Evolutionary conservation across 2,329 filamentous ascomycete species (phyloP).

Genomic region (Sordariomycetes sp.): DNA sequence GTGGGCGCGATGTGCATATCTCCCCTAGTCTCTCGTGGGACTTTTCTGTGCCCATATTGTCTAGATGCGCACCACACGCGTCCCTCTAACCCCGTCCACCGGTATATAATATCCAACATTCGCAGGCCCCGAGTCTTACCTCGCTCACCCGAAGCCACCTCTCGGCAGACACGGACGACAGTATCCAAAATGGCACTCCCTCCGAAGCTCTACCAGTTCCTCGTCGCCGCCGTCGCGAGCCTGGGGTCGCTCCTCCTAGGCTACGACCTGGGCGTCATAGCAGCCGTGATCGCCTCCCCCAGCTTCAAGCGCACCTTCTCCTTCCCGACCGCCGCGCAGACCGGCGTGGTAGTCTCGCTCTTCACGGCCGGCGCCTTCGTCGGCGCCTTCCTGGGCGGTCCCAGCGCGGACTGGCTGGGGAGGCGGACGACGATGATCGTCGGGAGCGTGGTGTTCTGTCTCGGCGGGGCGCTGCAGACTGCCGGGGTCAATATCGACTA

Average conservation of each 20-base stretch:
- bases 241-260: slow-evolving; percentile 43
- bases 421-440: slow-evolving; percentile 61
- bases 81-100: too few relatives aligned
- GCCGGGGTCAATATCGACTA: slow-evolving; percentile 47
- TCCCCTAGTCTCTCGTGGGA: too few relatives aligned
- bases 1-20: too few relatives aligned
- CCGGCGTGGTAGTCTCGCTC: slow-evolving; percentile 62
- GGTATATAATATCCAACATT: too few relatives aligned
- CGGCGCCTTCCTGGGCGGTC: slow-evolving; percentile 54
- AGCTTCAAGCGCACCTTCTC: slow-evolving; percentile 9
- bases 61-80: too few relatives aligned
- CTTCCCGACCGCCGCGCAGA: slow-evolving; percentile 13
- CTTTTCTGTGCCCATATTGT: too few relatives aligned
- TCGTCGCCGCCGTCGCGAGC: slow-evolving; percentile 43
- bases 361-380: slow-evolving; percentile 72
- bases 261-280: slow-evolving; percentile 44
- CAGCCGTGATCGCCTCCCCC: slow-evolving; percentile 37
- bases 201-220: slow-evolving; percentile 6
- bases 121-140: too few relatives aligned
- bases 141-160: too few relatives aligned
- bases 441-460: slow-evolving; percentile 57
- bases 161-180: too few relatives aligned
- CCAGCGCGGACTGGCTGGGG: slow-evolving; percentile 52
- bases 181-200: too few relatives aligned
- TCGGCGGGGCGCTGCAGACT: slow-evolving; percentile 66